phyloP scores from a whole-genome alignment of 495 filamentous ascomycete species.

The Amniculicola lignicola region DNA sequence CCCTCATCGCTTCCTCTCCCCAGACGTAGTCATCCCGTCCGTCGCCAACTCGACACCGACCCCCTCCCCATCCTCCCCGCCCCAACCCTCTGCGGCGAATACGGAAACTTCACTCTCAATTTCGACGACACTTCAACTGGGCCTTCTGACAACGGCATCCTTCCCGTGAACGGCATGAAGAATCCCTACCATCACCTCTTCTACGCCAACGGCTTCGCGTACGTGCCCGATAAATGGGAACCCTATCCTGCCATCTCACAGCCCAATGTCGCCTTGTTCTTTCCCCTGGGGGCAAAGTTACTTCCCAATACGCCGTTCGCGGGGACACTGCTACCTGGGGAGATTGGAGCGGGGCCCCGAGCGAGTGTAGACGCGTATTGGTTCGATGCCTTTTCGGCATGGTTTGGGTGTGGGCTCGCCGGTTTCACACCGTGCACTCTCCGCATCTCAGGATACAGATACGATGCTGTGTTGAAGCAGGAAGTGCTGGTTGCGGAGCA shows the following conservation, averaged over 20 bases:
- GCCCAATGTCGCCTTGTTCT: conserved; percentile 46
- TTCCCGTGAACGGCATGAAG: conserved; percentile 41
- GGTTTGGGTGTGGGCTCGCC: conserved; percentile 45
- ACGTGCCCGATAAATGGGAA: conserved; percentile 43
- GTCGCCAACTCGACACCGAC: neutral
- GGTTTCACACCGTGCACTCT: conserved; percentile 42
- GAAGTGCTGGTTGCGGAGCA: conserved; percentile 37
- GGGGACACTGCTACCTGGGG: conserved; percentile 40
- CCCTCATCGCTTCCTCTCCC: neutral
- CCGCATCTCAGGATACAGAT: conserved; percentile 43
- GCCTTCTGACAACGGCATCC: conserved; percentile 30
- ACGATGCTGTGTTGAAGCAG: conserved; percentile 18
- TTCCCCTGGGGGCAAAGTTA: conserved; percentile 33
- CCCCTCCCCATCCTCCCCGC: neutral
- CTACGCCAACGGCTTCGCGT: conserved; percentile 44
- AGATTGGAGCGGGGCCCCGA: conserved; percentile 46
- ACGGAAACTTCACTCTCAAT: conserved; percentile 37
- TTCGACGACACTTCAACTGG: conserved; percentile 39
- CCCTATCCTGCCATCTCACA: conserved; percentile 44
- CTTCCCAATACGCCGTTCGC: conserved; percentile 35
- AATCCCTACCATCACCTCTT: conserved; percentile 49
- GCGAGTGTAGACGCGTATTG: conserved; percentile 43
- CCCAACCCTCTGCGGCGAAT: conserved; percentile 36
- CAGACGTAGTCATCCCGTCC: neutral
- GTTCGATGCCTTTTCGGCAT: conserved; percentile 45